Percentiles rank a stretch among this genome's conserved stretches.
Evolutionary conservation across 2,329 filamentous ascomycete species (phyloP).

Genomic region (Fusarium mundagurra): DNA sequence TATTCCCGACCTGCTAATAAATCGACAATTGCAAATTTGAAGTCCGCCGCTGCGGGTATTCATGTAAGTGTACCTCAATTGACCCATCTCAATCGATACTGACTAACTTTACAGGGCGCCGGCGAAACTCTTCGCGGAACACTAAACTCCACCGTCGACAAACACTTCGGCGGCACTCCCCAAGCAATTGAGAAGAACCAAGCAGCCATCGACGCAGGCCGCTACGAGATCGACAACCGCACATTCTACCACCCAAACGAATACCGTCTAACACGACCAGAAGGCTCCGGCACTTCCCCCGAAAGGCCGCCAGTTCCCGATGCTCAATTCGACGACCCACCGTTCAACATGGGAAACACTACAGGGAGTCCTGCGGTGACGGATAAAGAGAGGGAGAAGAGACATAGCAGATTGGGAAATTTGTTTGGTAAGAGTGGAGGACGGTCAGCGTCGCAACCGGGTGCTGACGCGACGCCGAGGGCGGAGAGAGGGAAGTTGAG

Average conservation of each 20-base stretch:
- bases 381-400: constrained; percentile 20
- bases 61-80: constrained; percentile 8
- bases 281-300: background rate
- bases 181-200: constrained; percentile 37
- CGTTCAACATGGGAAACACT: constrained; percentile 1
- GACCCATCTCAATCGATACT: background rate
- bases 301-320: background rate
- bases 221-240: constrained; percentile 38
- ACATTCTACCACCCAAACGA: constrained; percentile 35
- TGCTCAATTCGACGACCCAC: constrained; percentile 1
- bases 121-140: constrained; percentile 41
- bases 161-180: constrained; percentile 16
- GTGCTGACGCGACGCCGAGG: background rate
- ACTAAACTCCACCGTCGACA: constrained; percentile 38
- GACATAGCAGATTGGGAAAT: constrained; percentile 17
- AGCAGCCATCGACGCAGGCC: constrained; percentile 36
- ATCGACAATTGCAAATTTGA: constrained; percentile 38
- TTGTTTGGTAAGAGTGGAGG: constrained; percentile 25
- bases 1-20: constrained; percentile 27
- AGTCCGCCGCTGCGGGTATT: constrained; percentile 36
- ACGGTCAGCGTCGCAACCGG: background rate
- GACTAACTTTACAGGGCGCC: constrained; percentile 26
- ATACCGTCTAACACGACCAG: constrained; percentile 14
- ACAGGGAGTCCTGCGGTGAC: background rate
- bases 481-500: constrained; percentile 33